phyloP scores from a whole-genome alignment of 2,329 filamentous ascomycete genomes.

The Annulohypoxylon truncatum region DNA sequence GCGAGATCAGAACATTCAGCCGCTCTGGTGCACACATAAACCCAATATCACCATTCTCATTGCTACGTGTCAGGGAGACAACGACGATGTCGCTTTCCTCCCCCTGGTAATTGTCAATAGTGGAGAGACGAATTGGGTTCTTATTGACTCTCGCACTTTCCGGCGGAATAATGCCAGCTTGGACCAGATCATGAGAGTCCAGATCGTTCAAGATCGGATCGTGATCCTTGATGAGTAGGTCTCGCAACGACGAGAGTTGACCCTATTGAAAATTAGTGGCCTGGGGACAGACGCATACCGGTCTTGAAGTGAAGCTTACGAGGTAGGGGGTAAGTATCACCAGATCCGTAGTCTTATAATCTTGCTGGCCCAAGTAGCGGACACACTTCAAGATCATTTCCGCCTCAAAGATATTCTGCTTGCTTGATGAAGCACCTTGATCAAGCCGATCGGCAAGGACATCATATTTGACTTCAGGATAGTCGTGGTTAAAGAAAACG shows the following conservation, averaged over 20 bases:
- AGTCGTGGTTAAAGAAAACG: slow-evolving; percentile 73
- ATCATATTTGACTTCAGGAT: slow-evolving; percentile 61
- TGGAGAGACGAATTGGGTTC: slow-evolving; percentile 69
- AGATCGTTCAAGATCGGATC: slow-evolving; percentile 76
- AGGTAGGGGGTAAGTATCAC: slow-evolving; percentile 80
- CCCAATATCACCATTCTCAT: slow-evolving; percentile 71
- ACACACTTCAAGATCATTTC: slow-evolving; percentile 74
- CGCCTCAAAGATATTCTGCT: slow-evolving; percentile 73
- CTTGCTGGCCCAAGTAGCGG: slow-evolving; percentile 76
- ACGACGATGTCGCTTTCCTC: slow-evolving; percentile 81
- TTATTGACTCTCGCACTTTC: slow-evolving; percentile 64
- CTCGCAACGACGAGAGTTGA: slow-evolving; percentile 69
- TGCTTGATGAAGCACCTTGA: slow-evolving; percentile 61
- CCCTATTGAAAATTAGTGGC: slow-evolving; percentile 52
- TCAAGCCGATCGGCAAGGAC: slow-evolving; percentile 63
- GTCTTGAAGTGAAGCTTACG: slow-evolving; percentile 1
- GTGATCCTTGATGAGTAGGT: slow-evolving; percentile 64
- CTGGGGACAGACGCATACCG: neutral
- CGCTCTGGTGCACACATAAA: slow-evolving; percentile 75
- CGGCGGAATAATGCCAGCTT: slow-evolving; percentile 69
- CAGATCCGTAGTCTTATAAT: slow-evolving; percentile 72
- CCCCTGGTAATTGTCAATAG: slow-evolving; percentile 83
- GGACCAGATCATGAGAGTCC: slow-evolving; percentile 71
- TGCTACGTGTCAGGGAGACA: slow-evolving; percentile 74
- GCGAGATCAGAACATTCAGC: slow-evolving; percentile 75